Evolutionary conservation across 2,329 filamentous ascomycete genomes (phyloP).

Genomic region (Ophiostoma himal-ulmi): DNA sequence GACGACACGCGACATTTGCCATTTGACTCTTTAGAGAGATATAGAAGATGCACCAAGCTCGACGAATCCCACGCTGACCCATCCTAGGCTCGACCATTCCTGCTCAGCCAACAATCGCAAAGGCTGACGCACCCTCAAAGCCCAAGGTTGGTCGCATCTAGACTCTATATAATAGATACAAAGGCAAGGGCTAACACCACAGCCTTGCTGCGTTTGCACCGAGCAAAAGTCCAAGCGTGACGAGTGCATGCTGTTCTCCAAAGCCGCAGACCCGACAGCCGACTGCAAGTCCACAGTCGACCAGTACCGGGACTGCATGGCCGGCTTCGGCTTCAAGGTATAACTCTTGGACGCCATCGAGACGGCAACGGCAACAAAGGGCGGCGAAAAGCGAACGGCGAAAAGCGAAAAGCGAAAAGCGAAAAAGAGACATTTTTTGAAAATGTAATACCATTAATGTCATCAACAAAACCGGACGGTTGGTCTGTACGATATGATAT

Average conservation of each 20-base stretch:
- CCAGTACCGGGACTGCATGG: constrained; percentile 88
- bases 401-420: neutral
- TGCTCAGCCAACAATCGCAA: constrained; percentile 28
- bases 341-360: constrained; percentile 29
- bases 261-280: constrained; percentile 68
- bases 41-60: neutral
- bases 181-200: constrained; percentile 16
- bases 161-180: neutral
- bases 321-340: constrained; percentile 79
- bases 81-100: constrained; percentile 11
- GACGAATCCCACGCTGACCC: neutral
- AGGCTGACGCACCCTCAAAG: constrained; percentile 35
- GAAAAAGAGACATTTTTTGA: neutral
- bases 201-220: constrained; percentile 98
- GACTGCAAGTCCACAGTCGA: constrained; percentile 80
- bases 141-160: constrained; percentile 39
- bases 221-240: constrained; percentile 87
- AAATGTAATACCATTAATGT: neutral
- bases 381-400: neutral
- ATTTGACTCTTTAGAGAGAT: neutral
- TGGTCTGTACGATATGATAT: constrained; percentile 19
- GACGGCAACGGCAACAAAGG: neutral
- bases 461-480: neutral
- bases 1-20: constrained; percentile 19
- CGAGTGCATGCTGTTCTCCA: constrained; percentile 98